Percentiles rank a stretch among this genome's conserved stretches.
Conservation (phyloP, 192 early-diverging fungal genomes). For the Coemansia aciculifera region DNA sequence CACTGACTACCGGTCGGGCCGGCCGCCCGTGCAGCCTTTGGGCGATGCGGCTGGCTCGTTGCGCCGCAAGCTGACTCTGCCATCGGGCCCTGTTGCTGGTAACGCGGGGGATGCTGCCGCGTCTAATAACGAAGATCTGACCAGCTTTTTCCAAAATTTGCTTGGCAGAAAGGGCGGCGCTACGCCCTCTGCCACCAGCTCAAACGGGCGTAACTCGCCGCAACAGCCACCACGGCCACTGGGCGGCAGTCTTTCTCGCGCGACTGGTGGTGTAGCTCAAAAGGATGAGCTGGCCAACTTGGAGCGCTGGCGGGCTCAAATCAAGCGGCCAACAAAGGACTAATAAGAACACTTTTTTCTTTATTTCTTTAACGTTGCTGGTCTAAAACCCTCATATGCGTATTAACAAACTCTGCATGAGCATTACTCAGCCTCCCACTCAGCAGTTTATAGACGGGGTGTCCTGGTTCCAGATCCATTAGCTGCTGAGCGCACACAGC, state of each 20-base stretch:
- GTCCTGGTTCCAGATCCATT: constrained; percentile 14
- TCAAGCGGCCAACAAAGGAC: constrained; percentile 34
- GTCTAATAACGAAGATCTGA: constrained; percentile 72
- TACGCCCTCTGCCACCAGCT: constrained; percentile 29
- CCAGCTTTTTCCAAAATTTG: constrained; percentile 89
- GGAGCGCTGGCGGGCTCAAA: constrained; percentile 49
- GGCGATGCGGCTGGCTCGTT: neutral
- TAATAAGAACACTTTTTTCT: neutral
- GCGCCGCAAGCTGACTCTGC: constrained; percentile 20
- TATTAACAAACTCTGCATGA: constrained; percentile 21
- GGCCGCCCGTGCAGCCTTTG: neutral
- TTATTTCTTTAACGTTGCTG: neutral
- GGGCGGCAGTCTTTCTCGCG: constrained; percentile 24
- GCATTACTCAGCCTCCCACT: constrained; percentile 6
- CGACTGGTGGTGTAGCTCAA: constrained; percentile 8
- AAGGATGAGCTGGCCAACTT: constrained; percentile 52
- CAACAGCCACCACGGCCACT: constrained; percentile 32
- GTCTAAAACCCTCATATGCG: constrained; percentile 2
- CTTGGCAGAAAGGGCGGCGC: constrained; percentile 62
- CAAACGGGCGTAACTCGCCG: constrained; percentile 39
- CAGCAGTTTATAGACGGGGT: constrained; percentile 22
- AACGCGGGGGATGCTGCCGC: constrained; percentile 11
- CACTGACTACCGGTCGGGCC: constrained; percentile 5
- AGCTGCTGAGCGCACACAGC: constrained; percentile 35
- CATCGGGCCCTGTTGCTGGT: constrained; percentile 6